Evolutionary conservation across 164 flowering plant species (phyloP).

Genomic region (Macadamia integrifolia): DNA sequence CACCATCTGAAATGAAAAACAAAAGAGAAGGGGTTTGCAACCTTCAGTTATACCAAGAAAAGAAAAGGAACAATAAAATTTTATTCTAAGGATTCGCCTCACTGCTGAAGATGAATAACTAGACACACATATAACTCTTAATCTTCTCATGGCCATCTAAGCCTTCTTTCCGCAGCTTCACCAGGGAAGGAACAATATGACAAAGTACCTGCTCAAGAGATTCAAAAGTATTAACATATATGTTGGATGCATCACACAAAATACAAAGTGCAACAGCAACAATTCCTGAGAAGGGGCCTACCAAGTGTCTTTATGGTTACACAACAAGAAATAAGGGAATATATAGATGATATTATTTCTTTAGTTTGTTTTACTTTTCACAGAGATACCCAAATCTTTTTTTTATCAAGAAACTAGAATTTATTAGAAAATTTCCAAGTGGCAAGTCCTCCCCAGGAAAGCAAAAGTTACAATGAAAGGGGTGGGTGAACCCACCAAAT

Average conservation of each 20-base stretch:
- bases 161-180: slow-evolving; percentile 98
- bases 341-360: too few relatives aligned
- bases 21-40: slow-evolving; percentile 8
- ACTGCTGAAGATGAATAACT: slow-evolving; percentile 61
- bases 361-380: too few relatives aligned
- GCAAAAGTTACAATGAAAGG: too few relatives aligned
- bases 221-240: background rate
- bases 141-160: slow-evolving; percentile 96
- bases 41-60: slow-evolving; percentile 7
- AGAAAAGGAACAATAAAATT: slow-evolving; percentile 7
- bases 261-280: background rate
- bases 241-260: background rate
- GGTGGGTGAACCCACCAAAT: too few relatives aligned
- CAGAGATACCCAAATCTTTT: too few relatives aligned
- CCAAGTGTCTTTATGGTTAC: too few relatives aligned
- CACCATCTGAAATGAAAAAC: slow-evolving; percentile 76
- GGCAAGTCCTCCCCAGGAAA: too few relatives aligned
- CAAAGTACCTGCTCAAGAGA: slow-evolving; percentile 65
- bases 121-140: slow-evolving; percentile 98
- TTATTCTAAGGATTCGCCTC: slow-evolving; percentile 41
- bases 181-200: slow-evolving; percentile 79
- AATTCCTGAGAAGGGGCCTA: background rate
- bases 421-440: too few relatives aligned
- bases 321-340: background rate
- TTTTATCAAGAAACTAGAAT: too few relatives aligned